Conservation (phyloP, 495 filamentous ascomycete genomes). For the Tuber umbilicatum region DNA sequence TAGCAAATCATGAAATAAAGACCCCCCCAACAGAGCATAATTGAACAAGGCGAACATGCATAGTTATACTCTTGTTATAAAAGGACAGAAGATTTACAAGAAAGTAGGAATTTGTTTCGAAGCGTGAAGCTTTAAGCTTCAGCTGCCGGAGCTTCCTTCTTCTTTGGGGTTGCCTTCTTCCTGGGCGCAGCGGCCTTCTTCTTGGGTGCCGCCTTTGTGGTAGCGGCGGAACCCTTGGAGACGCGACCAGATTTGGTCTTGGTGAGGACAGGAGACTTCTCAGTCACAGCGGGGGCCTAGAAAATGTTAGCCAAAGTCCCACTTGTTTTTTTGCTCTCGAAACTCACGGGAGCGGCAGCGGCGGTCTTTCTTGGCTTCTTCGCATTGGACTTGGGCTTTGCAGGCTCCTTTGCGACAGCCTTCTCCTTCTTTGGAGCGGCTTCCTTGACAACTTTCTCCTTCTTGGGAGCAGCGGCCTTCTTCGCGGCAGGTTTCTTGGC, state of each 20-base stretch:
- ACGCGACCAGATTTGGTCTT: slow-evolving; percentile 92
- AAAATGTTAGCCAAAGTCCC: slow-evolving; percentile 3
- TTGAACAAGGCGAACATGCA: slow-evolving; percentile 11
- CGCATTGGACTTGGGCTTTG: slow-evolving; percentile 41
- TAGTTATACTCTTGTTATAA: slow-evolving; percentile 15
- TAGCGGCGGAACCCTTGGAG: slow-evolving; percentile 60
- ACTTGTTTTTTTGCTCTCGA: neutral
- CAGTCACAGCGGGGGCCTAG: slow-evolving; percentile 58
- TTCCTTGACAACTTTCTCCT: slow-evolving; percentile 28
- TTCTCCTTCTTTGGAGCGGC: slow-evolving; percentile 49
- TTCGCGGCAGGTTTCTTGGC: slow-evolving; percentile 45
- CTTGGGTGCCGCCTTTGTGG: slow-evolving; percentile 55
- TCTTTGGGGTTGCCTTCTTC: slow-evolving; percentile 53
- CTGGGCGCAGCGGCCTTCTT: slow-evolving; percentile 60
- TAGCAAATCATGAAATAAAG: slow-evolving; percentile 28
- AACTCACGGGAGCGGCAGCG: slow-evolving; percentile 44
- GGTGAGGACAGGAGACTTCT: slow-evolving; percentile 64
- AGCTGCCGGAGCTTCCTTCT: slow-evolving; percentile 40
- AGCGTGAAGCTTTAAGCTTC: slow-evolving; percentile 33
- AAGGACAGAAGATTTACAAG: slow-evolving; percentile 31
- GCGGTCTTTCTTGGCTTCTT: slow-evolving; percentile 51
- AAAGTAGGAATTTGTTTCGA: slow-evolving; percentile 22
- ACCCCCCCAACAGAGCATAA: slow-evolving; percentile 24
- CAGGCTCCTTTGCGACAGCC: slow-evolving; percentile 50
- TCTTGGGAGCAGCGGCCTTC: slow-evolving; percentile 52